Base-by-base conservation (phyloP, 345 rosid genomes). In the Toxicodendron radicans region DNA sequence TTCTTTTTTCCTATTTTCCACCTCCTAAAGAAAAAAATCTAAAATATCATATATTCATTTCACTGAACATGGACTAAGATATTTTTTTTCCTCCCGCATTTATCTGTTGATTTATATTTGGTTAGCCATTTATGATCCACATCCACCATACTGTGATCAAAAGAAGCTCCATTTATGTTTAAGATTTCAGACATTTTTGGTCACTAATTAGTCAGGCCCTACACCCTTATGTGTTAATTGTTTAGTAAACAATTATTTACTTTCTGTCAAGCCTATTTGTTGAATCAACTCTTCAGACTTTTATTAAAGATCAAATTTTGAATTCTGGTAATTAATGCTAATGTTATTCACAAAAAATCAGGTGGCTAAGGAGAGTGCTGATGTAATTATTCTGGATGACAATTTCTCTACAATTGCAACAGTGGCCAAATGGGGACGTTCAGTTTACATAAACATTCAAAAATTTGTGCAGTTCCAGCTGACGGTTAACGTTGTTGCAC, bases 321-420 rank as follows among this genome's bases (percentile, higher is more conserved):
- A 16, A 23, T 57, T 57, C 21, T 58, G 66, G 54, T 53, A 58
- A 57, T 51, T 13, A 54, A 20, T 69, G 41, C 18, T 20, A 27
- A 59, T 52, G 27, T 77, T 49, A 53, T 79, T 68, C 49, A 38
- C 23, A 20, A 66, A 71, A 79, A 73, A 78, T 58, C 82, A 94
- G 98, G 98, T 94, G 72, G 98, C 98, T 0, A 94, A 94, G 83
- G 98, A 94, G 90, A 94, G 98, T 64, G 98, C 98, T 1, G 98
- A 94, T 86, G 97, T 94, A 51, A 80, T 94, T 68, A 94, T 94
- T 72, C 89, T 92, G 68, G 98, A 94, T 56, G 98, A 94, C 79
- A 94, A 94, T 62, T 94, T 94, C 86, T 90, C 97, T 59, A 92
- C 98, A 2, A 94, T 94, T 33, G 98, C 85, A 72, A 94, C 98